phyloP scores from a whole-genome alignment of 768 basidiomycete species.

The Mycena olivaceomarginata region DNA sequence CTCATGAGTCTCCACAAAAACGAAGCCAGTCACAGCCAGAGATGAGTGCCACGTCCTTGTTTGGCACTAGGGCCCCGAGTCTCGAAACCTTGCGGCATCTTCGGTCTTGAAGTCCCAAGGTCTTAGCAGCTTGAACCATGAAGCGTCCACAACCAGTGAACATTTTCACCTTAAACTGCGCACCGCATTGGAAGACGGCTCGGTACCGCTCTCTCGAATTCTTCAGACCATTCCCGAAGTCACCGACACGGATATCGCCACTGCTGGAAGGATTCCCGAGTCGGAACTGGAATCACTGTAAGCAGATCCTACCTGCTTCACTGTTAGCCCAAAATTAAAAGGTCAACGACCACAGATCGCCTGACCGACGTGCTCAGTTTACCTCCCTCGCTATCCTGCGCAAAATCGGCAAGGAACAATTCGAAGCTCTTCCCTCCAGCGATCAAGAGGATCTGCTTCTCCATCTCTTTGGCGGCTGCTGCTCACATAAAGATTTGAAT shows the following conservation, averaged over 20 bases:
- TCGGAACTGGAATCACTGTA: not conserved
- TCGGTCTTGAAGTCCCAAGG: no score
- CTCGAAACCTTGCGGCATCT: no score
- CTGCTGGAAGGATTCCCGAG: not conserved
- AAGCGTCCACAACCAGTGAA: no score
- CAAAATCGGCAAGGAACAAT: not conserved
- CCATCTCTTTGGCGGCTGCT: conserved; percentile 52
- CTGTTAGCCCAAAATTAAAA: not conserved
- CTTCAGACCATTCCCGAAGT: not conserved
- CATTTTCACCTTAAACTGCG: no score
- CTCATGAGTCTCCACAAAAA: no score
- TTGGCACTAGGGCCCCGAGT: no score
- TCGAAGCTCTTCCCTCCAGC: not conserved
- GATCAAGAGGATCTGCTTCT: conserved; percentile 11
- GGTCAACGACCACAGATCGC: not conserved
- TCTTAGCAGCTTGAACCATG: no score
- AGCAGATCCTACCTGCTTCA: not conserved
- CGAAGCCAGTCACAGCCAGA: no score
- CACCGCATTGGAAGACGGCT: no score
- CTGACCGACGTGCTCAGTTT: not conserved
- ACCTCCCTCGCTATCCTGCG: not conserved
- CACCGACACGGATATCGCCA: not conserved
- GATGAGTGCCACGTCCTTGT: no score
- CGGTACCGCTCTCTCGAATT: not conserved
- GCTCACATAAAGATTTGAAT: conserved; percentile 57